Conservation (phyloP, 2,329 filamentous ascomycete genomes). For the Colletotrichum tofieldiae region DNA sequence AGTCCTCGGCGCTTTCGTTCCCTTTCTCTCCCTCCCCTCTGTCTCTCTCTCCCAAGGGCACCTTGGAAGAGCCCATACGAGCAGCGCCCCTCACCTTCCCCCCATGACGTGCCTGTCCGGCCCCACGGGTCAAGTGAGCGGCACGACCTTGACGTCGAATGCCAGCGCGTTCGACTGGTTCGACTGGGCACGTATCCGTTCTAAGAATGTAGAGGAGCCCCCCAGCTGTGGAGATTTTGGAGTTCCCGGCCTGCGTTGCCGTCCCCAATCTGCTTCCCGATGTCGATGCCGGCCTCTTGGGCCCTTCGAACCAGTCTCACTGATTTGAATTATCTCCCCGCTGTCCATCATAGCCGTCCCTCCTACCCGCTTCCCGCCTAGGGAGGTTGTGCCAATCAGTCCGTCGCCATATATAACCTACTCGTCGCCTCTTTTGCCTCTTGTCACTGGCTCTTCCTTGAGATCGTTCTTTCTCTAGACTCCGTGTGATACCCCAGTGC, state of each 20-base stretch:
- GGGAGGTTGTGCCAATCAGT: conserved; percentile 17
- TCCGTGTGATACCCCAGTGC: background rate
- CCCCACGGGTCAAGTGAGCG: background rate
- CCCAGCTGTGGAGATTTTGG: conserved; percentile 30
- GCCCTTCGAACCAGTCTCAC: conserved; percentile 24
- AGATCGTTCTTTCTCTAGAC: background rate
- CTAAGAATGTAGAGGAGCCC: background rate
- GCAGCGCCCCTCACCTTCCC: background rate
- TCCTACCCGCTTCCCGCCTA: conserved; percentile 19
- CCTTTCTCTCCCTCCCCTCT: background rate
- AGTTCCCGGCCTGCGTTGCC: conserved; percentile 39
- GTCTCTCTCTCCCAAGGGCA: background rate
- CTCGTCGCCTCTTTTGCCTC: background rate
- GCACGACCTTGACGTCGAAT: background rate
- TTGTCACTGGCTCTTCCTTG: background rate
- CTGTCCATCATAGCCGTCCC: conserved; percentile 12
- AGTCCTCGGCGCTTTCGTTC: background rate
- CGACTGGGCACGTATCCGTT: conserved; percentile 1
- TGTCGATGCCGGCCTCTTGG: conserved; percentile 35
- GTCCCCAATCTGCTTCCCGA: conserved; percentile 35
- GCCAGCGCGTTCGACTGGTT: background rate
- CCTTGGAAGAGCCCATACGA: background rate
- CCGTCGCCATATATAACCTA: conserved; percentile 24
- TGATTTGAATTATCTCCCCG: conserved; percentile 30
- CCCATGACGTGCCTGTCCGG: conserved; percentile 7